Base-by-base conservation (phyloP, 2,329 filamentous ascomycete species). In the Rhynchosporium secalis region DNA sequence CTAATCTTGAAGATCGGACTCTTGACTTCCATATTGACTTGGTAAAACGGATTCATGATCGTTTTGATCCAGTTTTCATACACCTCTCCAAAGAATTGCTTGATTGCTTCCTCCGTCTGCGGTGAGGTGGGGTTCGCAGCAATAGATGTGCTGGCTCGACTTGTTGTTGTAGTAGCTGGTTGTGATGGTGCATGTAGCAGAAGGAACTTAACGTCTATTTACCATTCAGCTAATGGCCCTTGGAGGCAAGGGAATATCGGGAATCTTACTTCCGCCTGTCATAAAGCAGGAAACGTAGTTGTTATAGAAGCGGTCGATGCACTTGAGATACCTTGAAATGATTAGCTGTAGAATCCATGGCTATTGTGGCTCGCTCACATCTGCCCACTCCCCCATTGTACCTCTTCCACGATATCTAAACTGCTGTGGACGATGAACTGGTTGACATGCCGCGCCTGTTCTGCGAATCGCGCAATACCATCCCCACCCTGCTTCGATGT, bases 41-140 rank as follows among this genome's bases (percentile, higher is more conserved):
- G 83, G 79, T 97, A 98, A 76, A 99, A 99, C 0, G 95, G 95
- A 74, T 87, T 98, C 95, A 99, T 98, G 62, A 93, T 87, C 12
- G 93, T 91, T 82, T 99, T 99, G 68, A 96, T 86, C 88, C 94
- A 99, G 69, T 88, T 92, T 78, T 99, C 95, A 78, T 97, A 98
- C 12, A 97, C 90, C 74, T 99, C 95, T 15, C 84, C 83, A 79
- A 99, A 96, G 79, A 98, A 99, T 77, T 91, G 91, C 74, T 92
- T 87, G 70, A 98, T 90, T 4, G 95, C 94, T 78, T 99, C 95
- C 78, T 99, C 95, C 4, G 94, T 96, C 74, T 94, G 91, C 5
- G 92, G 88, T 63, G 88, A 90, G 2, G 88, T 94, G 0, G 94
- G 94, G 75, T 96, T 97, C 68, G 89, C 87, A 61, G 86, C 89